Percentiles rank a stretch among this genome's conserved stretches.
These are phyloP conservation scores for Teratosphaeria destructans DNA, from an alignment of 2,329 filamentous ascomycete species.

Conservation along the genomic window DNA sequence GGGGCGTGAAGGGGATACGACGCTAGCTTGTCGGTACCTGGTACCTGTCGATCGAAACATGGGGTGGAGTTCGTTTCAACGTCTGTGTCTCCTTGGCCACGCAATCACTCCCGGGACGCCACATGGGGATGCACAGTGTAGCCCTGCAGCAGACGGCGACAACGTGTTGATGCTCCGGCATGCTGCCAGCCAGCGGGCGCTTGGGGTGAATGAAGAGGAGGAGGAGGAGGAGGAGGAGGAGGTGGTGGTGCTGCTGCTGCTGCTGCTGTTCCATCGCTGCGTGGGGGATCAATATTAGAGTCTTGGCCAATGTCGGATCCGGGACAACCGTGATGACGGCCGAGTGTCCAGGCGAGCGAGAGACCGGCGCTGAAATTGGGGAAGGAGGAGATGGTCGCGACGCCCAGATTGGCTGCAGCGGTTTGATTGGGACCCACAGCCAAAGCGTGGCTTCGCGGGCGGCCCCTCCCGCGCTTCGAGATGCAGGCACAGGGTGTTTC, in stretches of 20 bases:
- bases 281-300: background rate
- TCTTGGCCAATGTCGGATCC: background rate
- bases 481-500: background rate
- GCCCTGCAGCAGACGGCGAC: background rate
- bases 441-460: background rate
- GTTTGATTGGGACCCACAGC: conserved; percentile 4
- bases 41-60: background rate
- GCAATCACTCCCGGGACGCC: background rate
- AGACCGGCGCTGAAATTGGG: background rate
- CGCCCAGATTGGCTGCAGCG: background rate
- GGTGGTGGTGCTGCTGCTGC: too few relatives aligned
- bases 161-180: background rate
- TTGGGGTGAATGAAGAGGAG: background rate
- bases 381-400: background rate
- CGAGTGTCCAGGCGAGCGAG: background rate
- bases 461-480: background rate
- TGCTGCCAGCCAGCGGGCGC: background rate
- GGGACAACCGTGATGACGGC: background rate
- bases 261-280: background rate
- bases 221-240: too few relatives aligned
- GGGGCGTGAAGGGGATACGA: conserved; percentile 3
- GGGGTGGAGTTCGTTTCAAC: background rate
- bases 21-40: background rate
- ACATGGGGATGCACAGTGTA: background rate
- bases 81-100: background rate